Conservation (phyloP, 352 stramenopile species). For the Pythium rishiriense region DNA sequence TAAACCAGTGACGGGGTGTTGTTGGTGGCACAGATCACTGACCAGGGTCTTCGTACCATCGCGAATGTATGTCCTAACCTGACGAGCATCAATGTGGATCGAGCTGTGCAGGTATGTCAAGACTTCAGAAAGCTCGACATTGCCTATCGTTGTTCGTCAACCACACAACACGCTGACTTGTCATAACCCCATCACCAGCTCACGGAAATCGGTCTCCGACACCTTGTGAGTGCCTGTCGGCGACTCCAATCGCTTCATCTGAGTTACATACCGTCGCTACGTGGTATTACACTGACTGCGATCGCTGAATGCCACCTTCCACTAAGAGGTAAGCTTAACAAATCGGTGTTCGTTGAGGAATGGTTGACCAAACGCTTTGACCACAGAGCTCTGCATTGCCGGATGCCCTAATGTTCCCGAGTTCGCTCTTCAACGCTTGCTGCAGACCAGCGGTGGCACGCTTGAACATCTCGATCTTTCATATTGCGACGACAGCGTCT, state of each 20-base stretch:
- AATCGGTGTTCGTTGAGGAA: neutral
- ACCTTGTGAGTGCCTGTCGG: conserved; percentile 51
- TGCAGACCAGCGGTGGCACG: conserved; percentile 55
- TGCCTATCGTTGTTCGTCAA: too few species aligned
- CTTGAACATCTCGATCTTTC: conserved; percentile 81
- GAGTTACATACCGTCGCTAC: conserved; percentile 51
- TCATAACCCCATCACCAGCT: too few species aligned
- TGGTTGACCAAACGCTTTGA: neutral
- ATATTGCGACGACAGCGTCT: conserved; percentile 68
- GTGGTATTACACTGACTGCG: conserved; percentile 47
- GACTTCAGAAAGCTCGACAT: too few species aligned
- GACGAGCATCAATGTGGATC: conserved; percentile 41
- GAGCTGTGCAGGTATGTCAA: conserved; percentile 38
- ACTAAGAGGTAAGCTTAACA: conserved; percentile 44
- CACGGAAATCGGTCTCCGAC: conserved; percentile 54
- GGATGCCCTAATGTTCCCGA: conserved; percentile 77
- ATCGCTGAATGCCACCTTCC: conserved; percentile 55
- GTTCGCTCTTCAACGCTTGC: conserved; percentile 82
- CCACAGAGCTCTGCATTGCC: conserved; percentile 55
- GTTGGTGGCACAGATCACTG: conserved; percentile 41
- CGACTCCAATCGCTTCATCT: conserved; percentile 56
- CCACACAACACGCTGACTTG: too few species aligned
- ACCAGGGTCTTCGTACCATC: conserved; percentile 40
- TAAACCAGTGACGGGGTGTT: neutral
- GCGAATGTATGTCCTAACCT: conserved; percentile 39